A percentile compares a stretch with the other conserved stretches of the same genome.
Evolutionary conservation across 139 green algal genomes (phyloP).

Genomic region (Desmodesmus armatus): DNA sequence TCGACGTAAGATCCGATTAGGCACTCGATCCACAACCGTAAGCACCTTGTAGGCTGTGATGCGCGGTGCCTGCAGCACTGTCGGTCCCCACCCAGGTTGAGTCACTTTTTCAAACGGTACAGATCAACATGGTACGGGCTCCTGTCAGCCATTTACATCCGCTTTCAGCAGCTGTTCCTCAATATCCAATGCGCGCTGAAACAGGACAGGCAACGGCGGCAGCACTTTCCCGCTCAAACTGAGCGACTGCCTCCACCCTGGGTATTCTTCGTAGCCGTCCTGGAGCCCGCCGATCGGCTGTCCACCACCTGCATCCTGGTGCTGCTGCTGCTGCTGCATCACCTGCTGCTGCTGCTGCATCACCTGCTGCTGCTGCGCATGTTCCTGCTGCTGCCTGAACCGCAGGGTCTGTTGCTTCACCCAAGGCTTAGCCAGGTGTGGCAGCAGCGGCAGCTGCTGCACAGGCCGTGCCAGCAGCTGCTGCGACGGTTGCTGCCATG

Average conservation of each 20-base stretch:
- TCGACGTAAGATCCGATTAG: too few species aligned
- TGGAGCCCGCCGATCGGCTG: too few species aligned
- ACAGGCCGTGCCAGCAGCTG: neutral
- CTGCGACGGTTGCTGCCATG: neutral
- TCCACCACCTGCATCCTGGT: too few species aligned
- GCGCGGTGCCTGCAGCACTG: neutral
- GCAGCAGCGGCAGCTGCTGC: neutral
- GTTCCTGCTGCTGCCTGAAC: neutral
- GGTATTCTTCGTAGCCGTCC: too few species aligned
- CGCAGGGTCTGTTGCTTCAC: neutral
- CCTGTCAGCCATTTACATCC: neutral
- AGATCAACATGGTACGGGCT: neutral
- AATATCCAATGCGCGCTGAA: constrained; percentile 6
- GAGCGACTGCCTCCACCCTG: too few species aligned
- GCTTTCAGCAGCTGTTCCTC: constrained; percentile 15
- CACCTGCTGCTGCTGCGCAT: neutral
- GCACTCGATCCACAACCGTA: too few species aligned
- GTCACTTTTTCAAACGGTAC: neutral
- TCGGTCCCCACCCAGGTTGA: neutral
- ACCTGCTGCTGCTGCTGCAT: neutral
- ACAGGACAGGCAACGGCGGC: constrained; percentile 23
- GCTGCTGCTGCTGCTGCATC: constrained; percentile 12
- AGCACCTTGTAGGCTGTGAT: neutral
- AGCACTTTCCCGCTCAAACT: constrained; percentile 27
- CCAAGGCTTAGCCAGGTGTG: neutral